phyloP scores from a whole-genome alignment of 192 early-diverging fungal genomes.

The Coemansia asiatica region DNA sequence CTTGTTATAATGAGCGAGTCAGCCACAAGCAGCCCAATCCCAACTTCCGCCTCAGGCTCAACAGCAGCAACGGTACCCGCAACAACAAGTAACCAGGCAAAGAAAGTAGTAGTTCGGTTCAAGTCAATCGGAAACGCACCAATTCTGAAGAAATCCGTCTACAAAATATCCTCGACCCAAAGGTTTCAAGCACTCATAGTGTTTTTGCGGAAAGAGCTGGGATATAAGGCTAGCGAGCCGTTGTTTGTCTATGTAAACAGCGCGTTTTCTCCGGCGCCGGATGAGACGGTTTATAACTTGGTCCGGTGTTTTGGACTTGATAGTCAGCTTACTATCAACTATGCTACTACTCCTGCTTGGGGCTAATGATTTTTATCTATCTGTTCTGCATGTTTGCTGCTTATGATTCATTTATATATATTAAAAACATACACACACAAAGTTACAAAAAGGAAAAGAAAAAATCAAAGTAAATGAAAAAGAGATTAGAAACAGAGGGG shows the following conservation, averaged over 20 bases:
- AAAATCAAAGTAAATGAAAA: background rate
- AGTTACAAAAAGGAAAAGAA: background rate
- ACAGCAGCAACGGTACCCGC: constrained; percentile 8
- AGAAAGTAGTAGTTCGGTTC: constrained; percentile 80
- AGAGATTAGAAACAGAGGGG: background rate
- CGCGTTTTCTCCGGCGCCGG: constrained; percentile 92
- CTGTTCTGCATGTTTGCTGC: background rate
- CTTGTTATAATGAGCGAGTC: constrained; percentile 10
- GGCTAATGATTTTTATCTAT: constrained; percentile 55
- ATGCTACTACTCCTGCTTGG: constrained; percentile 90
- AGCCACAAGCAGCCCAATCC: background rate
- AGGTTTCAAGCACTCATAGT: constrained; percentile 82
- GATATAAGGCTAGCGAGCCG: constrained; percentile 71
- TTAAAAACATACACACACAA: constrained; percentile 2
- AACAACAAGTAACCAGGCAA: constrained; percentile 14
- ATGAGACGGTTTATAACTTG: constrained; percentile 82
- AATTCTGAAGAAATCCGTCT: constrained; percentile 83
- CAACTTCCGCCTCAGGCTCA: constrained; percentile 10
- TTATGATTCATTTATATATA: background rate
- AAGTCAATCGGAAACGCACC: constrained; percentile 84
- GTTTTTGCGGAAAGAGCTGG: constrained; percentile 81
- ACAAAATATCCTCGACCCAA: constrained; percentile 80
- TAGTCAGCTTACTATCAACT: constrained; percentile 84
- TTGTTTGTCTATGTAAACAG: constrained; percentile 92
- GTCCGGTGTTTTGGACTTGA: constrained; percentile 82